Percentiles rank a stretch among this genome's conserved stretches.
phyloP scores from a whole-genome alignment of 1,139 yeast genomes.

The Meyerozyma smithsonii region DNA sequence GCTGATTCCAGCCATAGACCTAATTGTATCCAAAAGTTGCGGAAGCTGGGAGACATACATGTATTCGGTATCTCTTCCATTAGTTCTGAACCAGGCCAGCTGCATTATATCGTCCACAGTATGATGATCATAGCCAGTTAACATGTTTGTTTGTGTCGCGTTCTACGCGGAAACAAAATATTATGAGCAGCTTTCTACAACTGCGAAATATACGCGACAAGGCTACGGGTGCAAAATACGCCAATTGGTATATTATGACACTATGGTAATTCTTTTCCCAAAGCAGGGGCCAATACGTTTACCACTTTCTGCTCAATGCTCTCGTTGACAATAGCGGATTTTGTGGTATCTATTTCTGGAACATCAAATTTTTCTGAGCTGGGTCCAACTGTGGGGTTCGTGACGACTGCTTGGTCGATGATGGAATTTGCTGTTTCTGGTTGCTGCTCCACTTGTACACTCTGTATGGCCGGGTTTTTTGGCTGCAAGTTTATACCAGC shows the following conservation, averaged over 20 bases:
- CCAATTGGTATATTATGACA: too few species aligned
- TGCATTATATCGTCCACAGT: slow-evolving; percentile 16
- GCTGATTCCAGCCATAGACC: slow-evolving; percentile 17
- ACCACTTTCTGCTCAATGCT: neutral
- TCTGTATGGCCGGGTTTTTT: too few species aligned
- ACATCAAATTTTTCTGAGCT: too few species aligned
- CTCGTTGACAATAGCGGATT: neutral
- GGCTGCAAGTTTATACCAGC: too few species aligned
- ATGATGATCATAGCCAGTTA: slow-evolving; percentile 9
- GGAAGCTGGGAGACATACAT: slow-evolving; percentile 26
- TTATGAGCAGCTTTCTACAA: too few species aligned
- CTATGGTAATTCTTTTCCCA: neutral
- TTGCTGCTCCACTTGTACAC: too few species aligned
- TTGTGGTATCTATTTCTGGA: too few species aligned
- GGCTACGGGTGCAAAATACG: neutral
- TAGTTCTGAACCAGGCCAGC: slow-evolving; percentile 24
- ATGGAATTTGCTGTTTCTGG: neutral
- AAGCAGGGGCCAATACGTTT: neutral
- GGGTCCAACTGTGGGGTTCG: neutral
- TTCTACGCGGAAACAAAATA: neutral
- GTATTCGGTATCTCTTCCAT: slow-evolving; percentile 12
- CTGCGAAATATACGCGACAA: neutral
- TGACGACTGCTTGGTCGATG: neutral
- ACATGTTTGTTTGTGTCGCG: slow-evolving; percentile 2
- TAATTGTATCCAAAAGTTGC: slow-evolving; percentile 24